Evolutionary conservation across 345 rosid species (phyloP).

Genomic region (Eucalyptus albens): DNA sequence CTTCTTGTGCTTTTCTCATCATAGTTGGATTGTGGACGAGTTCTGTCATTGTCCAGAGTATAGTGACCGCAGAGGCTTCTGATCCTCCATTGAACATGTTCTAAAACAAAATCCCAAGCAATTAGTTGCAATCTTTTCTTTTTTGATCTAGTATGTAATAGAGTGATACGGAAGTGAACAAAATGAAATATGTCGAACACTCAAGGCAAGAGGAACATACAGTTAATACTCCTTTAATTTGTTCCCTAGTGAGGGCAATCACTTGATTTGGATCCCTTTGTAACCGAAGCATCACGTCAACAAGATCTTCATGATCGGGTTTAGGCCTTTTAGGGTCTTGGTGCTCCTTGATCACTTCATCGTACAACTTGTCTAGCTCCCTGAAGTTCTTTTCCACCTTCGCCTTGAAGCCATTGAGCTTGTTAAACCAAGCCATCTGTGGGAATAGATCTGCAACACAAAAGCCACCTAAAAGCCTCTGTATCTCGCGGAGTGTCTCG

Average conservation of each 20-base stretch:
- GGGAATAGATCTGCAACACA: slow-evolving; percentile 24
- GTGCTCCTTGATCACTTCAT: slow-evolving; percentile 19
- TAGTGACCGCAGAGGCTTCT: slow-evolving; percentile 8
- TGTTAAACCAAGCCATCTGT: slow-evolving; percentile 21
- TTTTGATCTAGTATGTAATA: neutral
- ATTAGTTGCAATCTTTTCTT: neutral
- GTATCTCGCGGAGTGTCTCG: slow-evolving; percentile 2
- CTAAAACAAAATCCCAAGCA: neutral
- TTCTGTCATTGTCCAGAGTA: slow-evolving; percentile 29
- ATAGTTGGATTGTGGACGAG: slow-evolving; percentile 11
- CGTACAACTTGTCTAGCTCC: slow-evolving; percentile 18
- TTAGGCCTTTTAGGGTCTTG: slow-evolving; percentile 1
- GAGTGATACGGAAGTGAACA: neutral
- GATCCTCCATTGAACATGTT: slow-evolving; percentile 35
- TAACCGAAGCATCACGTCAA: slow-evolving; percentile 17
- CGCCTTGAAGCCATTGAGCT: slow-evolving; percentile 15
- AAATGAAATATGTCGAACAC: neutral
- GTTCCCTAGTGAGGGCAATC: neutral
- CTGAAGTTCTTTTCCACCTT: slow-evolving; percentile 6
- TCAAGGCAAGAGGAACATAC: neutral
- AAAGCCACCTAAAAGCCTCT: slow-evolving; percentile 7
- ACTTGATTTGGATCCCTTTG: slow-evolving; percentile 3
- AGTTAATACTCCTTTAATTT: slow-evolving; percentile 10
- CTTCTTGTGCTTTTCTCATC: slow-evolving; percentile 15
- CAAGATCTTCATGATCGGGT: slow-evolving; percentile 17